phyloP scores from a whole-genome alignment of 371 early-diverging fungal genomes.

The Syncephalastrum contaminatum region DNA sequence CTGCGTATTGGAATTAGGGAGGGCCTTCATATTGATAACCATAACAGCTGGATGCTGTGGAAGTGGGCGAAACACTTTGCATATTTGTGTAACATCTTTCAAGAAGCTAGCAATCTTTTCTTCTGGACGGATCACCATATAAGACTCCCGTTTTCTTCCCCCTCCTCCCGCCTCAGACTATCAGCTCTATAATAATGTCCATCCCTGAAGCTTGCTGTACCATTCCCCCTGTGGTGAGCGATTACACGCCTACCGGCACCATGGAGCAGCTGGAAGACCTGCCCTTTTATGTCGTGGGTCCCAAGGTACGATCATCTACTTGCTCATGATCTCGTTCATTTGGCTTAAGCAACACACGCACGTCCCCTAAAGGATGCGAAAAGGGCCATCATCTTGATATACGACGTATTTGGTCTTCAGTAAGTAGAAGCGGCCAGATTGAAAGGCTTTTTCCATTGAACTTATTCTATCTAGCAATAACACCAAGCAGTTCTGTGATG shows the following conservation, averaged over 20 bases:
- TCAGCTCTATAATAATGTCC: conserved; percentile 30
- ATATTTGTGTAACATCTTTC: too few relatives aligned
- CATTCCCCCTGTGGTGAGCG: conserved; percentile 60
- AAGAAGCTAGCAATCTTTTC: too few relatives aligned
- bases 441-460: background rate
- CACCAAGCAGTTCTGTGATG: conserved; percentile 63
- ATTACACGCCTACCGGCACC: conserved; percentile 53
- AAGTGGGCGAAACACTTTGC: too few relatives aligned
- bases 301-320: background rate
- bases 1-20: too few relatives aligned
- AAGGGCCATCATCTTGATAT: conserved; percentile 35
- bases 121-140: too few relatives aligned
- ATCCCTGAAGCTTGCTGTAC: conserved; percentile 56
- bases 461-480: conserved; percentile 22
- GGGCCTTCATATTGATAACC: too few relatives aligned
- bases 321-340: too few relatives aligned
- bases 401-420: conserved; percentile 48
- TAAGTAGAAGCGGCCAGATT: background rate
- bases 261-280: conserved; percentile 40
- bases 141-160: too few relatives aligned
- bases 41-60: too few relatives aligned
- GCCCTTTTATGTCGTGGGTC: conserved; percentile 23
- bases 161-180: too few relatives aligned
- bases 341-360: background rate
- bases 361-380: conserved; percentile 26